Conservation (phyloP, 495 filamentous ascomycete species). For the Aspergillus ostianus region DNA sequence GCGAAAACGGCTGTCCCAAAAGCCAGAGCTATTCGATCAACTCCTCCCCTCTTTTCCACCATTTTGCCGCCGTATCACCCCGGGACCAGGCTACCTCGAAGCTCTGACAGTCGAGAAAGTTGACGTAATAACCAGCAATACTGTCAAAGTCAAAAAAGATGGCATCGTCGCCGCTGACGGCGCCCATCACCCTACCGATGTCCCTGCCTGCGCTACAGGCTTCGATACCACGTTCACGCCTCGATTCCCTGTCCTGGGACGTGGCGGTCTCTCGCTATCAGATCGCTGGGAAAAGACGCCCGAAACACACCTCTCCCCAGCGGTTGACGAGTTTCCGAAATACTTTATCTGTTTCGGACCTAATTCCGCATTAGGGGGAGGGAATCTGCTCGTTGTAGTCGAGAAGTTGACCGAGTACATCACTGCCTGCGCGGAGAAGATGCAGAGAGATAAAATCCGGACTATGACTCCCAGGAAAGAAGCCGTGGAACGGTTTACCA, state of each 20-base stretch:
- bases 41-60: conserved; percentile 47
- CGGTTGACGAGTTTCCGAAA: conserved; percentile 64
- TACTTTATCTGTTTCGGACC: conserved; percentile 56
- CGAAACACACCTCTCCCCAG: conserved; percentile 58
- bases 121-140: conserved; percentile 38
- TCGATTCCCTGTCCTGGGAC: conserved; percentile 50
- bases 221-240: conserved; percentile 52
- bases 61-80: conserved; percentile 50
- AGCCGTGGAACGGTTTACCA: conserved; percentile 44
- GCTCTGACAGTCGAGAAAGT: conserved; percentile 49
- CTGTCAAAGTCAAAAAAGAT: conserved; percentile 41
- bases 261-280: conserved; percentile 43
- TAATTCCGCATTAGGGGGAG: conserved; percentile 48
- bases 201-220: conserved; percentile 53
- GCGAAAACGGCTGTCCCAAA: conserved; percentile 36
- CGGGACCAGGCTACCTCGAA: conserved; percentile 49
- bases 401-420: conserved; percentile 54
- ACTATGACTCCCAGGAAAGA: conserved; percentile 37
- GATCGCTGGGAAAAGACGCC: conserved; percentile 50
- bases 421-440: conserved; percentile 46
- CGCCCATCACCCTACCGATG: conserved; percentile 36
- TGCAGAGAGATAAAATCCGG: conserved; percentile 50
- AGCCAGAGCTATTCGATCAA: conserved; percentile 33
- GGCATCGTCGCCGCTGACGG: conserved; percentile 53
- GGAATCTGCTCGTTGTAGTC: conserved; percentile 42